These are phyloP conservation scores for Phycomyces blakesleeanus DNA, from an alignment of 192 early-diverging fungal species.

Conservation along the genomic window DNA sequence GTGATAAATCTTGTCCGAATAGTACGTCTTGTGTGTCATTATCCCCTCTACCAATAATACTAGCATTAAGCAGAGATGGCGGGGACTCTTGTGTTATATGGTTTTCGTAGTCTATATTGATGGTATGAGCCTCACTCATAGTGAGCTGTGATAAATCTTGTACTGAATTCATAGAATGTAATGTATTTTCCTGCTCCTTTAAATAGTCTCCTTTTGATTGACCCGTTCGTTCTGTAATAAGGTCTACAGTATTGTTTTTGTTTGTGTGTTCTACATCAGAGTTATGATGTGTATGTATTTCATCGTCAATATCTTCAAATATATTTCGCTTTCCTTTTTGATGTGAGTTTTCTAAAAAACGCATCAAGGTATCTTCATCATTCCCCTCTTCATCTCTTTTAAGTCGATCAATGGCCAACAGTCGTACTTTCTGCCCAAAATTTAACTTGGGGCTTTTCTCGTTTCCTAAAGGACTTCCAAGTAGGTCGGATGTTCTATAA, in stretches of 20 bases:
- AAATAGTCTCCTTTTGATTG: no score
- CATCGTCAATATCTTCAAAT: background rate
- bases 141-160: no score
- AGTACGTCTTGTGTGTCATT: background rate
- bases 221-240: no score
- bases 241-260: no score
- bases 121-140: no score
- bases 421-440: background rate
- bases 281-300: background rate
- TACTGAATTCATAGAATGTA: no score
- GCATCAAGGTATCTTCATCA: background rate
- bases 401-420: background rate
- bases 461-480: background rate
- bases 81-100: background rate
- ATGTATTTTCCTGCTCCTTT: no score
- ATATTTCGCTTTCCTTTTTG: conserved; percentile 1
- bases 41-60: background rate
- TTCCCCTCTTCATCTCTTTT: background rate
- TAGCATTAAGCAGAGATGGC: background rate
- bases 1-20: background rate
- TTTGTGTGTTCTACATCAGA: no score
- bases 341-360: background rate
- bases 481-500: background rate
- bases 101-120: no score
- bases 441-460: background rate